These are phyloP conservation scores for Cryptococcus maquisensis DNA, from an alignment of 1,284 basidiomycete species.

Conservation along the genomic window DNA sequence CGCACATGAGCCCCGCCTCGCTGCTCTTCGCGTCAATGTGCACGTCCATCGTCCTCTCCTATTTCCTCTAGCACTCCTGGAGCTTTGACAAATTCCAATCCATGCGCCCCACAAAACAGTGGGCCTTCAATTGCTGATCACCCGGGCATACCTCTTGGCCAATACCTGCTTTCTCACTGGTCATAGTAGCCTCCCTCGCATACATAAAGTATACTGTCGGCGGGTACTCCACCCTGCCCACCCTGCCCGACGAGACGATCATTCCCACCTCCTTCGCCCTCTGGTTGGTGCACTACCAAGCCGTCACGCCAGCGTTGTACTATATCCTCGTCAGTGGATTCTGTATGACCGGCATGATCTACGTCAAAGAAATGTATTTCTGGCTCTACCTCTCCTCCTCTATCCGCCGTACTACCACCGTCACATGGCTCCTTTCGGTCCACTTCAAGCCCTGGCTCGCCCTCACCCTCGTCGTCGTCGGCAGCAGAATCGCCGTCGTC, in stretches of 20 bases:
- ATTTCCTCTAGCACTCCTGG: background rate
- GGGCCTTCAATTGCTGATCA: conserved; percentile 13
- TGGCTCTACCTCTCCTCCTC: conserved; percentile 9
- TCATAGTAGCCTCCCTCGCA: background rate
- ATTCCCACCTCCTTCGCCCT: conserved; percentile 2
- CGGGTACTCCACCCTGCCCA: conserved; percentile 2
- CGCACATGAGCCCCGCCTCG: background rate
- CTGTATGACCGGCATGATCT: conserved; percentile 1
- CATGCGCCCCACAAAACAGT: conserved; percentile 1
- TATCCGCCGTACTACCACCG: conserved; percentile 4
- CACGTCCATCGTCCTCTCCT: background rate
- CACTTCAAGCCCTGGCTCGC: conserved; percentile 12
- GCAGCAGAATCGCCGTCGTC: background rate
- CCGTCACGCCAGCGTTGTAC: conserved; percentile 1
- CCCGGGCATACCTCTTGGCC: conserved; percentile 5
- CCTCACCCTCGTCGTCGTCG: background rate
- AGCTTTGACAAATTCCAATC: conserved; percentile 8
- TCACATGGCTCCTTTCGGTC: conserved; percentile 4
- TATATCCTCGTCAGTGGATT: conserved; percentile 5
- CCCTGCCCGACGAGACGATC: background rate
- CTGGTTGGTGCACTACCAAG: conserved; percentile 6
- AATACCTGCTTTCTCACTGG: conserved; percentile 6
- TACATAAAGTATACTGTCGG: conserved; percentile 12
- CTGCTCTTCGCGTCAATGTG: background rate
- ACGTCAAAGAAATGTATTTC: conserved; percentile 7